Base-by-base conservation (phyloP, 331 rosid genomes). In the Pyracantha coccinea region DNA sequence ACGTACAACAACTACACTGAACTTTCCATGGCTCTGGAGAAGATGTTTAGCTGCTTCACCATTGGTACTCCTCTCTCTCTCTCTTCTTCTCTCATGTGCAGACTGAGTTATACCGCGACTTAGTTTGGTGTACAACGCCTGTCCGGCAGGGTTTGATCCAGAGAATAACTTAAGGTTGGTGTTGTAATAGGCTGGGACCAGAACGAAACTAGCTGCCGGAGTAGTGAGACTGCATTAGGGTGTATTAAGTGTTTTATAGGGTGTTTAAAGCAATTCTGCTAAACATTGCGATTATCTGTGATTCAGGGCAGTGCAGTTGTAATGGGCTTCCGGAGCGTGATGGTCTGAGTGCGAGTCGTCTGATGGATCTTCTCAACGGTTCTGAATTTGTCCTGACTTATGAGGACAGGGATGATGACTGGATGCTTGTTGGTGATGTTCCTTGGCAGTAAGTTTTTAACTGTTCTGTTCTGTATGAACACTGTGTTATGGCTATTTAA, bases 401-500 rank as follows among this genome's bases (percentile, higher is more conserved):
- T 79, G 96, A 94, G 86, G 99, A 94, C 83, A 92, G 77, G 80
- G 99, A 94, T 71, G 97, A 94, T 35, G 99, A 94, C 38, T 94
- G 99, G 99, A 94, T 94, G 99, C 97, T 94, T 66, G 99, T 90
- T 61, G 97, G 97, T 68, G 97, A 94, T 81, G 98, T 94, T 79
- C 98, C 98, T 5, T 94, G 98, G 98, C 88, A 75, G 98, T 94
- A 87, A 79, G 96, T 87, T 54, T 68, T 61, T 61, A 50, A 69
- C 63, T 54, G 25, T 65, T 50, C 9, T n/a, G 58, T 52, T 17
- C 58, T 52, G 9, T 52, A 8, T 0, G 45, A 38, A 38, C 45
- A 38, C 32, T 68, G 2, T 62, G 41, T 6, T 16, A 16, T 61
- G 72, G 60, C 52, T 52, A 65, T 25, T 44, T 15, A 11, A 17